Base-by-base conservation (phyloP, 441 rosid genomes). In the Pelargonium fulgidum region DNA sequence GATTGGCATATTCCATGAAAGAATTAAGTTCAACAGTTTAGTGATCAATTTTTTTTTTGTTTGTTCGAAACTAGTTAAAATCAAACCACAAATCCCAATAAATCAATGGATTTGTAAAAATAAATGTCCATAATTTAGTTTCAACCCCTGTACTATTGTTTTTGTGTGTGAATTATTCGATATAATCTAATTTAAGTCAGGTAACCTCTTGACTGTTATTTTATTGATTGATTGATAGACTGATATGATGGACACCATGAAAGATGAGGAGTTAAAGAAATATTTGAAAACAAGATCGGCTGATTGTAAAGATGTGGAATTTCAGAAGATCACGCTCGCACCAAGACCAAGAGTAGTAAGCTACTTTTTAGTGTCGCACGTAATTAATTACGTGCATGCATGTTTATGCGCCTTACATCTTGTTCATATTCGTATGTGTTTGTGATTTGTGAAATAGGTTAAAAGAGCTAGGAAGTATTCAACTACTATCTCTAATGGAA, bases 231-330 rank as follows among this genome's bases (percentile, higher is more conserved):
- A 52, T 69, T 36, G 24, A 48, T 19, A 76, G 85, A 71, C 70
- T 1, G 68, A 77, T 8, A 73, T 48, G 52, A 66, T 81, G 29
- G 80, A 75, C 16, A 20, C 39, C 5, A 80, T 80, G 82, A 77
- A 75, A n/a, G 84, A 84, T 41, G 79, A 81, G 19, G 70, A 80
- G 26, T 41, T 81, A 22, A 77, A 69, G 47, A 76, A 78, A 8
- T 80, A 81, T 50, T 47, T 84, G 65, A 62, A 70, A 47, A 73
- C 73, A 39, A 76, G 78, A 67, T 81, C 81, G 2, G 66, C 70
- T 11, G 80, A 80, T 4, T 48, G 77, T 24, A 80, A 70, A 65
- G 68, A 71, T 9, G 12, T 63, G 36, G 78, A 73, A 54, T 75
- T 74, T 36, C 81, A 72, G 12, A 81, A 48, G 63, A 65, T 12